Evolutionary conservation across 495 filamentous ascomycete genomes (phyloP).

Genomic region (Lasiosphaeriaceae sp.): DNA sequence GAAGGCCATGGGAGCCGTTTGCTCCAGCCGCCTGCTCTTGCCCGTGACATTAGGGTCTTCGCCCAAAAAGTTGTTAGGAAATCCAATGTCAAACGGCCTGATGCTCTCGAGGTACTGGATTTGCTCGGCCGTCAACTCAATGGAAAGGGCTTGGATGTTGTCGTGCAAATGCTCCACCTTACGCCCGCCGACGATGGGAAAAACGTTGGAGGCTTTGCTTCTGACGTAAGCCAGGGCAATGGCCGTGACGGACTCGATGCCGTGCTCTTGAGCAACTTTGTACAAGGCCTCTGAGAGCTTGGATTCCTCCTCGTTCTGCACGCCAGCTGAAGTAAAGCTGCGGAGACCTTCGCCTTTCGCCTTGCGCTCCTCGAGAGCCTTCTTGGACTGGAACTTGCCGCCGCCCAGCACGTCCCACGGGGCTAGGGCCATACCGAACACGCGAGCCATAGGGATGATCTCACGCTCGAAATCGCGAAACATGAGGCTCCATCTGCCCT

Average conservation of each 20-base stretch:
- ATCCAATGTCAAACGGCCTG: constrained; percentile 47
- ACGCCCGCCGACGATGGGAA: constrained; percentile 49
- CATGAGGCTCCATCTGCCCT: constrained; percentile 58
- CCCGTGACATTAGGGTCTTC: constrained; percentile 30
- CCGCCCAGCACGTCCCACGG: constrained; percentile 54
- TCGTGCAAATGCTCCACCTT: constrained; percentile 60
- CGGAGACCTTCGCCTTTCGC: constrained; percentile 30
- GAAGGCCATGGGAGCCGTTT: constrained; percentile 3
- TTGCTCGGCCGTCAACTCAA: constrained; percentile 52
- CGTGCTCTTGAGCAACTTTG: constrained; percentile 47
- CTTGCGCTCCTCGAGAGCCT: constrained; percentile 32
- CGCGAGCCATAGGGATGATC: constrained; percentile 52
- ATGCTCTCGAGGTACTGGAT: constrained; percentile 53
- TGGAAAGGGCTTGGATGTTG: constrained; percentile 56
- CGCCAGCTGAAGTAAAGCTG: constrained; percentile 27
- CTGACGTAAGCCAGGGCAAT: constrained; percentile 52
- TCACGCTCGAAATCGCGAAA: constrained; percentile 54
- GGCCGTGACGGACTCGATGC: constrained; percentile 31
- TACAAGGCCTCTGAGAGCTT: constrained; percentile 43
- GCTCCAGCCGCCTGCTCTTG: background rate
- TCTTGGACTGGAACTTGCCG: constrained; percentile 50
- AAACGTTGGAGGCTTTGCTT: constrained; percentile 47
- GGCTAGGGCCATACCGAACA: constrained; percentile 56
- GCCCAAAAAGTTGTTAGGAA: constrained; percentile 46
- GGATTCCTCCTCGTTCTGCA: constrained; percentile 35